phyloP scores from a whole-genome alignment of 2,329 filamentous ascomycete species.

The Dothistroma pini region DNA sequence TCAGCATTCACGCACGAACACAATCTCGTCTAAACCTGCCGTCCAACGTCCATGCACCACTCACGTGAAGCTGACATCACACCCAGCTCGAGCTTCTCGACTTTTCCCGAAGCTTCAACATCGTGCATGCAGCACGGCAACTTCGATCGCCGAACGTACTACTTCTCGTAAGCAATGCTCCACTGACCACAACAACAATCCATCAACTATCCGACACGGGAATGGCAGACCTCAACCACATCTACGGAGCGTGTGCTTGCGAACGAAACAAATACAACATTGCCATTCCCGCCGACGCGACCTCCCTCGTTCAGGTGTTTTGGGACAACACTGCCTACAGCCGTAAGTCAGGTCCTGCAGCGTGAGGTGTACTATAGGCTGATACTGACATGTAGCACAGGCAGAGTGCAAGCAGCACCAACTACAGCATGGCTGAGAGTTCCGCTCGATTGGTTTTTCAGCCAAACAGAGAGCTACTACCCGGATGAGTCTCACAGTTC shows the following conservation, averaged over 20 bases:
- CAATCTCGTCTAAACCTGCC: neutral
- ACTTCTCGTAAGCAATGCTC: neutral
- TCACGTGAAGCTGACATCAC: neutral
- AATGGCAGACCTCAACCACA: conserved; percentile 30
- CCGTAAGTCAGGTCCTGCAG: conserved; percentile 55
- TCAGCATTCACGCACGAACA: neutral
- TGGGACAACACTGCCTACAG: conserved; percentile 69
- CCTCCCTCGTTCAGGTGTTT: conserved; percentile 61
- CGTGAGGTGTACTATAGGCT: neutral
- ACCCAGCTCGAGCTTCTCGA: neutral
- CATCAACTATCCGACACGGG: neutral
- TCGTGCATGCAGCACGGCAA: neutral
- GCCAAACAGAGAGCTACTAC: conserved; percentile 69
- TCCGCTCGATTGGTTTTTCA: conserved; percentile 76
- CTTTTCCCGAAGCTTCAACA: neutral
- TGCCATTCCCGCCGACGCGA: conserved; percentile 55
- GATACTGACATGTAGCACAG: conserved; percentile 36
- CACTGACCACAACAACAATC: neutral
- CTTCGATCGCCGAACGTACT: neutral
- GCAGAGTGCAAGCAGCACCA: conserved; percentile 64
- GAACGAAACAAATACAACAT: conserved; percentile 81
- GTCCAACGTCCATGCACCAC: neutral
- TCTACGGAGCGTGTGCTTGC: conserved; percentile 78
- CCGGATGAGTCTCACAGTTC: conserved; percentile 62
- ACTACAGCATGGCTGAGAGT: conserved; percentile 74